Percentiles rank a stretch among this genome's conserved stretches.
These are phyloP conservation scores for Perkinsela sp. DNA, from an alignment of 208 protist species.

Conservation along the genomic window DNA sequence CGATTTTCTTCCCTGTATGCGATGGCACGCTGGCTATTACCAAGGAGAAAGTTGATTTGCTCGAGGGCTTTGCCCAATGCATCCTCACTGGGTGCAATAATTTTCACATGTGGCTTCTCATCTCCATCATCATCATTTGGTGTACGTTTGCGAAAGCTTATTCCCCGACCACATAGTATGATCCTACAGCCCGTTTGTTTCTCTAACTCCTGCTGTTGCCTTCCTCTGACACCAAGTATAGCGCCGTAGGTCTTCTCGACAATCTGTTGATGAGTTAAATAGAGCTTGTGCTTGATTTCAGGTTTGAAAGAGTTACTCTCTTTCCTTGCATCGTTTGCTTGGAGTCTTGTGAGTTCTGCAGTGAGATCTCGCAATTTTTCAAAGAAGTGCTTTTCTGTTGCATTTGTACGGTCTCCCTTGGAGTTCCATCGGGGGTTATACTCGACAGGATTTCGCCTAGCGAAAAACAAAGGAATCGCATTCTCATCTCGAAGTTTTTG, in stretches of 20 bases:
- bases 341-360: slow-evolving; percentile 4
- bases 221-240: slow-evolving; percentile 50
- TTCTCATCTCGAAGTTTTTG: not conserved
- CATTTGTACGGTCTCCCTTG: slow-evolving; percentile 4
- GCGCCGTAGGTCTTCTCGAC: slow-evolving; percentile 45
- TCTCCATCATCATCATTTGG: slow-evolving; percentile 14
- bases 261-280: slow-evolving; percentile 54
- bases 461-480: not conserved
- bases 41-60: slow-evolving; percentile 66
- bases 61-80: slow-evolving; percentile 48
- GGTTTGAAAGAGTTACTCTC: slow-evolving; percentile 3
- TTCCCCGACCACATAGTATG: slow-evolving; percentile 55
- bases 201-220: slow-evolving; percentile 56
- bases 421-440: slow-evolving; percentile 1
- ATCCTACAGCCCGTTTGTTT: slow-evolving; percentile 53
- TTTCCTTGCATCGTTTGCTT: slow-evolving; percentile 2
- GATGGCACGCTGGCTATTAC: slow-evolving; percentile 47
- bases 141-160: slow-evolving; percentile 32
- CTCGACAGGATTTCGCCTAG: not conserved
- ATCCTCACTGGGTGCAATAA: slow-evolving; percentile 47
- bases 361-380: slow-evolving; percentile 5
- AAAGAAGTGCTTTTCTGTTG: slow-evolving; percentile 4
- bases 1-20: slow-evolving; percentile 63
- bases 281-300: slow-evolving; percentile 49
- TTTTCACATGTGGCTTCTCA: slow-evolving; percentile 45